Evolutionary conservation across 208 protist species (phyloP).

Genomic region (Plasmodiophora brassicae): DNA sequence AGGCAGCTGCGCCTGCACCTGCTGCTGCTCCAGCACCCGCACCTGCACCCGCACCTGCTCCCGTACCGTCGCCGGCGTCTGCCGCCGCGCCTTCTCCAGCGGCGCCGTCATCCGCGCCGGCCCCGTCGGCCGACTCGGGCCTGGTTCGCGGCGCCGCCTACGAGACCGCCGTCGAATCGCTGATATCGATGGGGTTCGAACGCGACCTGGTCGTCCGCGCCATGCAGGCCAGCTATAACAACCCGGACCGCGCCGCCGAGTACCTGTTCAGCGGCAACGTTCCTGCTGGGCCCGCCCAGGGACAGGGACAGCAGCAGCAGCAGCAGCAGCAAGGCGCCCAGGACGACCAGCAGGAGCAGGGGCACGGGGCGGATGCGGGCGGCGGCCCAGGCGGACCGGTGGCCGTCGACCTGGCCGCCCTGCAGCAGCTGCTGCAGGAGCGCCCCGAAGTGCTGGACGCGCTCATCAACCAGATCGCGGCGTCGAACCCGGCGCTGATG

Average conservation of each 20-base stretch:
- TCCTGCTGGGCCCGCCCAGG: not conserved
- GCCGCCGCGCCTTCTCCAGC: not conserved
- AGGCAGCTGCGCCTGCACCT: no score
- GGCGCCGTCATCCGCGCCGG: not conserved
- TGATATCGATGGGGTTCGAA: not conserved
- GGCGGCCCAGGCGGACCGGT: not conserved
- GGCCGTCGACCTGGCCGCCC: not conserved
- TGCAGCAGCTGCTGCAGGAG: not conserved
- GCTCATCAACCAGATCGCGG: not conserved
- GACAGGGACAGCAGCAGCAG: no score
- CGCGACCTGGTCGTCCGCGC: not conserved
- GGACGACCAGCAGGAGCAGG: not conserved
- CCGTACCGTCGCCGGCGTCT: not conserved
- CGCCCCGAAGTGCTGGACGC: constrained; percentile 3
- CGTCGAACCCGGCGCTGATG: not conserved
- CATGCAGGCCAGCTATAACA: constrained; percentile 26
- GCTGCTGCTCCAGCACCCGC: not conserved
- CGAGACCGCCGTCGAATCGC: not conserved
- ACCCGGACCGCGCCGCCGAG: not conserved
- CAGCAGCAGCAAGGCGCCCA: no score
- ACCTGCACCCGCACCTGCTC: not conserved
- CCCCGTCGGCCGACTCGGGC: not conserved
- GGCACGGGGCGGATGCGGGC: not conserved
- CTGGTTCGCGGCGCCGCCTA: constrained; percentile 1
- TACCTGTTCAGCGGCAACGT: not conserved